Evolutionary conservation across 2,329 filamentous ascomycete genomes (phyloP).

Genomic region (Colletotrichum endophyticum): DNA sequence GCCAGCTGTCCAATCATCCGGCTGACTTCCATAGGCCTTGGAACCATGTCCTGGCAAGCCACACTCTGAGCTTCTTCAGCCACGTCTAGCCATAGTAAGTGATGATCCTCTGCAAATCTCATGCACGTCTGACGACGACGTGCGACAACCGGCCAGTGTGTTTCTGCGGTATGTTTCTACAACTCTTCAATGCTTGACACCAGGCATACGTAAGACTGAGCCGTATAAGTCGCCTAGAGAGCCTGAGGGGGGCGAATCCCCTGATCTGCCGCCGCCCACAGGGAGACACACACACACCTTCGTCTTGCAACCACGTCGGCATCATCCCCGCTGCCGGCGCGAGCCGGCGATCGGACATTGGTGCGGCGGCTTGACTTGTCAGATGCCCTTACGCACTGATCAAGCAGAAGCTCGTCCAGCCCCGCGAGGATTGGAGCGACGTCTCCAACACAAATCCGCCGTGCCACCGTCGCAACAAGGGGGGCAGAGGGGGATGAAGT

Average conservation of each 20-base stretch:
- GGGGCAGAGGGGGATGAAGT: neutral
- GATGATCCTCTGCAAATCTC: neutral
- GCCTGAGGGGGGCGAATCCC: neutral
- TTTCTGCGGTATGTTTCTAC: neutral
- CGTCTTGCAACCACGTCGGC: neutral
- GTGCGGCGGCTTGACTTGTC: neutral
- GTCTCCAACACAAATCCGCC: neutral
- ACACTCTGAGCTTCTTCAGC: neutral
- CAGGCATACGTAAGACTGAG: neutral
- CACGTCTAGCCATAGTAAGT: neutral
- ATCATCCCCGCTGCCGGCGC: neutral
- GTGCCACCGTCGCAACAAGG: neutral
- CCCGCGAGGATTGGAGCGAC: neutral
- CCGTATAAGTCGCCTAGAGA: neutral
- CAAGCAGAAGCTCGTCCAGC: neutral
- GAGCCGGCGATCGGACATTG: neutral
- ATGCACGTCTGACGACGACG: slow-evolving; percentile 7
- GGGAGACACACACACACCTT: neutral
- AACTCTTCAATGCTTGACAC: neutral
- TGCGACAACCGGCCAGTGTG: neutral
- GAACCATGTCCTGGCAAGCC: neutral
- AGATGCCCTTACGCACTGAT: neutral
- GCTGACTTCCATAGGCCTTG: neutral
- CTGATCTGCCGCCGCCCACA: neutral
- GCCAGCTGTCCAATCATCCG: neutral